Base-by-base conservation (phyloP, 2,329 filamentous ascomycete species). In the Laburnicola sp. region DNA sequence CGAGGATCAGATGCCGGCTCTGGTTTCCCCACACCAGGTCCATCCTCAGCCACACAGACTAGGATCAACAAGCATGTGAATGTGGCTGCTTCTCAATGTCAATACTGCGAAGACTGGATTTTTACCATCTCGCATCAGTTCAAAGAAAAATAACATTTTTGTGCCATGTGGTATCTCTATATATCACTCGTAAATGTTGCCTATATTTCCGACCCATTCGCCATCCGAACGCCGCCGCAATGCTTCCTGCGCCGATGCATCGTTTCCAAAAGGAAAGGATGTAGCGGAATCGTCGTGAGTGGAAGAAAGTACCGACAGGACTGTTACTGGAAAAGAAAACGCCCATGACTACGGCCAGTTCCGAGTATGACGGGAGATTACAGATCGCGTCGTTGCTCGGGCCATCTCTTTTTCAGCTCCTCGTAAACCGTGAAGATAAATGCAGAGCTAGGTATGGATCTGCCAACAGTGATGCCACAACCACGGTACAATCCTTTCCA, bases 341-440 rank as follows among this genome's bases (percentile, higher is more conserved):
- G 11, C 1, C 16, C 16, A 41, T 16, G 23, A 28, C 11, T 3
- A n/a, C 21, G 23, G 7, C 16, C 39, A 21, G 32, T 31, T 3
- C 16, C 16, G 16, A 16, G 16, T 16, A 16, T 16, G 16, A 16
- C 16, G 16, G 16, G 16, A 31, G 1, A 28, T 30, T 27, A 9
- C 47, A 53, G 56, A 4, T 58, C 57, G 30, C 28, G n/a, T 30
- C 32, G 26, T 36, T 54, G 55, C 30, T 62, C 62, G 31, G 67
- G 63, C 70, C 70, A 73, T 30, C 62, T 59, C 58, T 66, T 70
- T 76, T 91, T 91, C 72, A 99, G 74, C 10, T 86, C 88, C 74
- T 97, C 94, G 70, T 92, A 97, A 54, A 97, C 86, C 55, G 94
- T 92, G 68, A 99, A 99, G 54, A 99, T 99, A 68, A 97, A 91